Percentiles rank a stretch among this genome's conserved stretches.
Evolutionary conservation across 495 filamentous ascomycete species (phyloP).

Genomic region (Saxispiralis lemnorum): DNA sequence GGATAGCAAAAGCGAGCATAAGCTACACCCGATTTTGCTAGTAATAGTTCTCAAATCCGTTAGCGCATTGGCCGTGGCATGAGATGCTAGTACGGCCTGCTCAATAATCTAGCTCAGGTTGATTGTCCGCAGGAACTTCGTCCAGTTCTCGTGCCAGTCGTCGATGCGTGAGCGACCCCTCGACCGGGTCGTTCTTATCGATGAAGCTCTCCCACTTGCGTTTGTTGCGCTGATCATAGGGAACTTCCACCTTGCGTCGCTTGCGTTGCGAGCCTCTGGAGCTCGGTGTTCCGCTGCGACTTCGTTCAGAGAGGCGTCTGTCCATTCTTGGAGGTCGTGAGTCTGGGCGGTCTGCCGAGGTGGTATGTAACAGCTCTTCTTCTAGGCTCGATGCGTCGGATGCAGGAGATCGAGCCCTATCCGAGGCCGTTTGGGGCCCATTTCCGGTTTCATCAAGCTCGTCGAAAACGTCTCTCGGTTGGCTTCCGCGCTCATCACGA

Average conservation of each 20-base stretch:
- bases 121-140: constrained; percentile 8
- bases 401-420: background rate
- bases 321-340: background rate
- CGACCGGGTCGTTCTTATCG: constrained; percentile 28
- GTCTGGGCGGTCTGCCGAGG: background rate
- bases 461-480: no score
- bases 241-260: constrained; percentile 20
- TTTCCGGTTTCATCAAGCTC: background rate
- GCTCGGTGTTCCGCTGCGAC: constrained; percentile 2
- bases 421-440: background rate
- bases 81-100: no score
- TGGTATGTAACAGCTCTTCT: background rate
- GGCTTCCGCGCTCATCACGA: no score
- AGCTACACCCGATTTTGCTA: no score
- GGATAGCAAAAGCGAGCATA: no score
- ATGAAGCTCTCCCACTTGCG: constrained; percentile 40
- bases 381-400: constrained; percentile 11
- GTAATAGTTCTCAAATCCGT: no score
- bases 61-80: no score
- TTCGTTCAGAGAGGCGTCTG: background rate
- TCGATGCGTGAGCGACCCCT: constrained; percentile 25
- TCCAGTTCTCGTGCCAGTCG: constrained; percentile 21
- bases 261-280: constrained; percentile 15
- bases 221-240: constrained; percentile 24
- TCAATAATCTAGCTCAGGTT: constrained; percentile 25